Conservation (phyloP, 495 filamentous ascomycete genomes). For the Bombardia bombarda region DNA sequence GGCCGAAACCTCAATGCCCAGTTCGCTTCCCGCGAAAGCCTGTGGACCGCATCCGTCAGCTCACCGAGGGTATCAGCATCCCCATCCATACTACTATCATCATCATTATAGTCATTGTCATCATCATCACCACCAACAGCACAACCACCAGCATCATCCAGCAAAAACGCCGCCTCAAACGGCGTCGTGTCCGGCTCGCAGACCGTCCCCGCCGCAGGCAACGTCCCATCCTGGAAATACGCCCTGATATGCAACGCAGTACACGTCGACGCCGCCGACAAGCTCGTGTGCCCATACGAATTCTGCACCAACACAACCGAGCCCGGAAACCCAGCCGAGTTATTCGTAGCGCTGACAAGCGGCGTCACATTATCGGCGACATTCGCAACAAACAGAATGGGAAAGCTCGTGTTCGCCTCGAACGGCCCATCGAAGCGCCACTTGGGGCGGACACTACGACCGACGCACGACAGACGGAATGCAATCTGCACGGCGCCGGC, state of each 20-base stretch:
- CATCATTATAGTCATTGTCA: neutral
- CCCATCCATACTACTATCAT: neutral
- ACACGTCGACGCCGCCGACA: constrained; percentile 26
- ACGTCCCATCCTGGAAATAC: constrained; percentile 28
- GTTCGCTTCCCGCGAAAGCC: neutral
- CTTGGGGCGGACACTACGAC: constrained; percentile 49
- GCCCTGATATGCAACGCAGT: constrained; percentile 23
- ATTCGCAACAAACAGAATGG: constrained; percentile 49
- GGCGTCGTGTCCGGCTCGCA: constrained; percentile 24
- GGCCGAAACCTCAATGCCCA: neutral
- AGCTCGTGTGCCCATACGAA: constrained; percentile 37
- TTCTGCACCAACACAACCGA: constrained; percentile 49
- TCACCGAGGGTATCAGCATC: too few species aligned
- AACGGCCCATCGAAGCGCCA: constrained; percentile 48
- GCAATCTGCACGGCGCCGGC: constrained; percentile 53
- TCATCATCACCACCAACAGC: neutral
- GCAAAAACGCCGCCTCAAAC: constrained; percentile 3
- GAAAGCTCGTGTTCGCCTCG: constrained; percentile 37
- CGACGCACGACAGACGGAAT: constrained; percentile 48
- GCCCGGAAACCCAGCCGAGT: constrained; percentile 41
- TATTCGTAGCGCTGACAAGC: constrained; percentile 39
- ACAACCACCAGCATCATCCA: neutral
- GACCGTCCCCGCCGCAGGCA: constrained; percentile 20
- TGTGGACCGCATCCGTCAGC: neutral
- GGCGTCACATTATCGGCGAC: constrained; percentile 52